Percentiles rank a stretch among this genome's conserved stretches.
Conservation (phyloP, 176 grass and related monocot genomes). For the Echinochloa phyllopogon region DNA sequence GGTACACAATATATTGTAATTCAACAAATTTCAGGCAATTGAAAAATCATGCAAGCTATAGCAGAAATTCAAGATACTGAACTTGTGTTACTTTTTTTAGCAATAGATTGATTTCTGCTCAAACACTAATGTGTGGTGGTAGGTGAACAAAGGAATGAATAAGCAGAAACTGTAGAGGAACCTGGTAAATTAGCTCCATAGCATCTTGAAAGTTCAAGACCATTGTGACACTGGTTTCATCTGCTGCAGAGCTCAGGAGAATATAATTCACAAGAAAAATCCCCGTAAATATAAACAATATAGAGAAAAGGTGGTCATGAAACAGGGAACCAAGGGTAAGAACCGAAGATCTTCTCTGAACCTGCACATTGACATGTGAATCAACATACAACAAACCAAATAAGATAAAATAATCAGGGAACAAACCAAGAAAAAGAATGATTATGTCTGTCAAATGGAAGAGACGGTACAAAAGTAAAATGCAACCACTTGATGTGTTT, state of each 20-base stretch:
- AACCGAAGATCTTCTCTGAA: conserved; percentile 47
- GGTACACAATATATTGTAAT: not conserved
- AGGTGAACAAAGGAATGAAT: not conserved
- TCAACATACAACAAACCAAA: not conserved
- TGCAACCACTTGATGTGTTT: not conserved
- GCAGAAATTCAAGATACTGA: not conserved
- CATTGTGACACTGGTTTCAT: conserved; percentile 54
- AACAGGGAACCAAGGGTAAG: conserved; percentile 57
- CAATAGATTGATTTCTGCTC: not conserved
- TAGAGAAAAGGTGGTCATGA: conserved; percentile 83
- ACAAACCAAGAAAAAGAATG: not conserved
- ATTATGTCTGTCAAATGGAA: not conserved
- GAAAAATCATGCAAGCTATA: not conserved
- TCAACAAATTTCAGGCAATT: not conserved
- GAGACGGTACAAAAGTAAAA: not conserved
- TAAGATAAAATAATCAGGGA: not conserved
- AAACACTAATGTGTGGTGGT: not conserved
- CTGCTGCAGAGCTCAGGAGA: conserved; percentile 72
- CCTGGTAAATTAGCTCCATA: conserved; percentile 76
- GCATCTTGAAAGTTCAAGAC: conserved; percentile 62
- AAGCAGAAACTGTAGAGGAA: conserved; percentile 17
- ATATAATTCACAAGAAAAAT: conserved; percentile 87
- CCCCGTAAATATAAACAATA: conserved; percentile 81
- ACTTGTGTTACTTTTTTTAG: not conserved
- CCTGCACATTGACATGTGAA: conserved; percentile 56